Conservation (phyloP, 176 grass and related monocot species). For the Avena insularis region DNA sequence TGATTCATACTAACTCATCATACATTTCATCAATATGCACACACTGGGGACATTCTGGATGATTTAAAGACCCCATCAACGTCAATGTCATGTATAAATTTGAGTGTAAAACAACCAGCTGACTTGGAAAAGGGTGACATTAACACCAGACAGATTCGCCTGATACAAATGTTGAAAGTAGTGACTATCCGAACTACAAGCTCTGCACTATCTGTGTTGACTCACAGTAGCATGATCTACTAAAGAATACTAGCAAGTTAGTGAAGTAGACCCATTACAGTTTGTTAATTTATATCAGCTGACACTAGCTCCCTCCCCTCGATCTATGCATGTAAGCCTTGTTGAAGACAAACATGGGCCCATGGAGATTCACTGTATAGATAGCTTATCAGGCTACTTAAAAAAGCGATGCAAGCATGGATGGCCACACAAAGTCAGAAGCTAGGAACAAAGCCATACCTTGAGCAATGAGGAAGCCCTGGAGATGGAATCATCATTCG, state of each 20-base stretch:
- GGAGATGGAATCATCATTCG: constrained; percentile 46
- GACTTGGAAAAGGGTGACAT: constrained; percentile 7
- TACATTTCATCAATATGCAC: background rate
- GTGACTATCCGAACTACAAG: background rate
- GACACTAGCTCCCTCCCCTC: constrained; percentile 7
- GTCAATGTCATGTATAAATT: background rate
- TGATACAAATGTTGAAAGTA: constrained; percentile 9
- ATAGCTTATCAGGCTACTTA: background rate
- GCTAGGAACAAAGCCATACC: constrained; percentile 50
- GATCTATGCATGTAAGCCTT: background rate
- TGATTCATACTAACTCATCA: background rate
- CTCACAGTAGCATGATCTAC: background rate
- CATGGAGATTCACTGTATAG: background rate
- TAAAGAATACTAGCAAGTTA: constrained; percentile 13
- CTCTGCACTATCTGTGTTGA: background rate
- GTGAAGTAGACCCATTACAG: background rate
- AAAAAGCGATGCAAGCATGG: constrained; percentile 3
- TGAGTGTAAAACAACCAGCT: background rate
- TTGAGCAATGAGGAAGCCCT: constrained; percentile 74
- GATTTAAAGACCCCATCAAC: constrained; percentile 1
- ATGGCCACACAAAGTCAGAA: background rate
- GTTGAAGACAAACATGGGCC: constrained; percentile 15
- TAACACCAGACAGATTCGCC: background rate
- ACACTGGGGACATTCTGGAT: background rate
- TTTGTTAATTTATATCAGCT: background rate